Evolutionary conservation across 176 grass and related monocot species (phyloP).

Genomic region (Poa pratensis): DNA sequence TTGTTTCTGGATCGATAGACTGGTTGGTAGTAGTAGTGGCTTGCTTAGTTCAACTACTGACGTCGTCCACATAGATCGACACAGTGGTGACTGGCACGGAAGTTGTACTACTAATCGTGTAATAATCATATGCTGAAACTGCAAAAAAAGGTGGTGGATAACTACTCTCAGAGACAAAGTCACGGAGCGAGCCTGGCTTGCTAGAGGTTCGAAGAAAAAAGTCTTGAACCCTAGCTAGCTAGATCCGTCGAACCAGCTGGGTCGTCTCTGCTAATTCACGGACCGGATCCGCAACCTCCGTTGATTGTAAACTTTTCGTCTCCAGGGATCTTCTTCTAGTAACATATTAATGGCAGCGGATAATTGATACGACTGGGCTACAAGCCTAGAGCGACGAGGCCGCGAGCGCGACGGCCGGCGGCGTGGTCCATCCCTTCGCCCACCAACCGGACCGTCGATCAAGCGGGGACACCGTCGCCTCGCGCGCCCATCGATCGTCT

Average conservation of each 20-base stretch:
- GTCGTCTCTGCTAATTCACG: not conserved
- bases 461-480: no score
- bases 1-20: not conserved
- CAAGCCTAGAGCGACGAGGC: conserved; percentile 22
- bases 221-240: not conserved
- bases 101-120: not conserved
- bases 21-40: not conserved
- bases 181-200: not conserved
- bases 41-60: not conserved
- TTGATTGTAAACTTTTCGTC: not conserved
- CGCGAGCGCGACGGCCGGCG: conserved; percentile 7
- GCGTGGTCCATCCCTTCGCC: not conserved
- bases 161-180: not conserved
- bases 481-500: no score
- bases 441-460: conserved; percentile 26
- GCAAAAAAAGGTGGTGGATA: no score
- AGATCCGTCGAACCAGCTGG: conserved; percentile 24
- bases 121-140: not conserved
- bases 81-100: not conserved
- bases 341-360: not conserved
- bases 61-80: not conserved
- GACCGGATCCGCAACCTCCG: not conserved
- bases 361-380: not conserved
- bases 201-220: not conserved
- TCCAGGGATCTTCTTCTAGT: not conserved